These are phyloP conservation scores for Alternaria ventricosa DNA, from an alignment of 2,329 filamentous ascomycete genomes.

Conservation along the genomic window DNA sequence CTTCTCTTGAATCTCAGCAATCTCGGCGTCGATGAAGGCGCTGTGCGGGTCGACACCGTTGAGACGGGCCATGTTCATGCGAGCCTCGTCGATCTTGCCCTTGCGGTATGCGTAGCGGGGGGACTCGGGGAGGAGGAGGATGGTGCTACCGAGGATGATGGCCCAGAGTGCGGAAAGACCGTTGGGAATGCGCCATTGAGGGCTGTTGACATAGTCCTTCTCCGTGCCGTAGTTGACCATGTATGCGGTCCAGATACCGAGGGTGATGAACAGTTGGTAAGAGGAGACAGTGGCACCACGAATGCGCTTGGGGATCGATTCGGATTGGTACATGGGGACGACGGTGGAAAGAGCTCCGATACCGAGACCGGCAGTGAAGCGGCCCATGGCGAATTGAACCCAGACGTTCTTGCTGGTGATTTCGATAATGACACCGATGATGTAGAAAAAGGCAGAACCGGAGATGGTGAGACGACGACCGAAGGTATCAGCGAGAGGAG, in stretches of 20 bases:
- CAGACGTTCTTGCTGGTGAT: constrained; percentile 64
- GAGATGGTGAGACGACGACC: constrained; percentile 69
- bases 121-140: constrained; percentile 63
- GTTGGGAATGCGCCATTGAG: constrained; percentile 69
- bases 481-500: constrained; percentile 66
- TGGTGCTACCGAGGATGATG: constrained; percentile 60
- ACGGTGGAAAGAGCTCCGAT: constrained; percentile 70
- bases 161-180: constrained; percentile 65
- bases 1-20: constrained; percentile 64
- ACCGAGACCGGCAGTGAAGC: constrained; percentile 69
- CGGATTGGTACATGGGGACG: constrained; percentile 67
- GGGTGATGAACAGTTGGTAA: constrained; percentile 73
- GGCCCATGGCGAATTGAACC: constrained; percentile 69
- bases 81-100: constrained; percentile 59
- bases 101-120: constrained; percentile 65
- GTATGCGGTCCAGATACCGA: constrained; percentile 66
- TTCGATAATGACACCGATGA: constrained; percentile 69
- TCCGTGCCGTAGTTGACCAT: constrained; percentile 67
- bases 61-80: constrained; percentile 59
- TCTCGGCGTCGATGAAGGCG: constrained; percentile 59
- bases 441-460: constrained; percentile 66
- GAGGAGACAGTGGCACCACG: constrained; percentile 67
- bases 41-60: constrained; percentile 64
- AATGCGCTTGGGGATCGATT: constrained; percentile 69
- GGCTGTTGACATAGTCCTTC: constrained; percentile 54